Evolutionary conservation across 257 asterid species (phyloP).

Genomic region (Gentiana dahurica): DNA sequence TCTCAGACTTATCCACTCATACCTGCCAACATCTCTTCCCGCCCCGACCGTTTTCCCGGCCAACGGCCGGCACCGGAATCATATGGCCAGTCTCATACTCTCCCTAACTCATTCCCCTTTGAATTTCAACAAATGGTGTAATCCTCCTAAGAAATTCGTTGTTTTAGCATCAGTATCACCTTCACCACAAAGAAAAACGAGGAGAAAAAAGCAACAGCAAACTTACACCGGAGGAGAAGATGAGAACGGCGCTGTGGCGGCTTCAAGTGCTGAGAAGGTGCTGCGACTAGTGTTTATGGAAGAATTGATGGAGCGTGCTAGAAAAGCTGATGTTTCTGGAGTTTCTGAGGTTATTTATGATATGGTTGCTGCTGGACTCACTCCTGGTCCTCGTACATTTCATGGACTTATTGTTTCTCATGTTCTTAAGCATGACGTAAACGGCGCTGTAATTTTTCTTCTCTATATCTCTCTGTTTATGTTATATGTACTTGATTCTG

Average conservation of each 20-base stretch:
- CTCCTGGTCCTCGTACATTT: conserved; percentile 91
- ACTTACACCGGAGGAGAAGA: conserved; percentile 35
- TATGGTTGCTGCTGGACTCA: conserved; percentile 95
- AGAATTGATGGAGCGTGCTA: conserved; percentile 74
- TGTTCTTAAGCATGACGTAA: conserved; percentile 61
- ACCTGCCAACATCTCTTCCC: neutral
- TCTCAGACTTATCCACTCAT: too few relatives aligned
- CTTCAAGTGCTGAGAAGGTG: conserved; percentile 77
- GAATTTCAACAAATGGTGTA: conserved; percentile 11
- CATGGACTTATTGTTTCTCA: conserved; percentile 84
- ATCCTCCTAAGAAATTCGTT: conserved; percentile 21
- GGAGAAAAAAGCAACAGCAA: conserved; percentile 50
- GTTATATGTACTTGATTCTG: neutral
- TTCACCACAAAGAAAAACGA: conserved; percentile 43
- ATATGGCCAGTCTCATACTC: conserved; percentile 9
- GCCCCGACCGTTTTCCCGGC: neutral
- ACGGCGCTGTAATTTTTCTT: conserved; percentile 64
- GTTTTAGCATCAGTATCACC: conserved; percentile 37
- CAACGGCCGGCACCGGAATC: neutral
- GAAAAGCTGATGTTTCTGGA: conserved; percentile 54
- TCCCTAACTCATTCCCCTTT: conserved; percentile 26
- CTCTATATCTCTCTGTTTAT: neutral
- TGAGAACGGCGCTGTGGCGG: conserved; percentile 23
- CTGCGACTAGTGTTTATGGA: conserved; percentile 91
- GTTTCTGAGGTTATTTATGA: conserved; percentile 89